phyloP scores from a whole-genome alignment of 495 filamentous ascomycete species.

The Apodospora peruviana region DNA sequence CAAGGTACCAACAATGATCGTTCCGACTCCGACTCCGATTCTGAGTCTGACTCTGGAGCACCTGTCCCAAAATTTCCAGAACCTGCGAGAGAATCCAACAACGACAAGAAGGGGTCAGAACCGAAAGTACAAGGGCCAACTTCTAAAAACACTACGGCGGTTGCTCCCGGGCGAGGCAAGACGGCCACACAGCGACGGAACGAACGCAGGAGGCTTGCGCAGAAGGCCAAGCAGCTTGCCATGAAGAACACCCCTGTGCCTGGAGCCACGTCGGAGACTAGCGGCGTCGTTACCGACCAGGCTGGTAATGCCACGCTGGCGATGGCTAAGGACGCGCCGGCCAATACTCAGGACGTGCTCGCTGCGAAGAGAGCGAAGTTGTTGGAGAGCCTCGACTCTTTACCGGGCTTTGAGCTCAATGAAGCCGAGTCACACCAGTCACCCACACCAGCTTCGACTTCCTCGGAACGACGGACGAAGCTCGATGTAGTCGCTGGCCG shows the following conservation, averaged over 20 bases:
- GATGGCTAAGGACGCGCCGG: not conserved
- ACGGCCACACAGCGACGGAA: slow-evolving; percentile 37
- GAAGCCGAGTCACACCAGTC: not conserved
- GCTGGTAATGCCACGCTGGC: too few relatives aligned
- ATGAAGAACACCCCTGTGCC: not conserved
- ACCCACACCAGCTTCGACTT: not conserved
- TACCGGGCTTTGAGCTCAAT: not conserved
- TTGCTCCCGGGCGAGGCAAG: slow-evolving; percentile 30
- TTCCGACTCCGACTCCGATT: not conserved
- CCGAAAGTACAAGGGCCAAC: too few relatives aligned
- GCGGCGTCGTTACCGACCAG: too few relatives aligned
- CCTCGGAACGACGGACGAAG: slow-evolving; percentile 15
- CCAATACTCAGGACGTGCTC: not conserved
- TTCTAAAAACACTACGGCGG: too few relatives aligned
- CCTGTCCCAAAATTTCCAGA: too few relatives aligned
- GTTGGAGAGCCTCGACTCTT: slow-evolving; percentile 5
- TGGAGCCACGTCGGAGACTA: too few relatives aligned
- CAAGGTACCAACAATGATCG: slow-evolving; percentile 1
- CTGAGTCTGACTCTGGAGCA: not conserved
- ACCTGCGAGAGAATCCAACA: too few relatives aligned
- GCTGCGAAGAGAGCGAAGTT: slow-evolving; percentile 20
- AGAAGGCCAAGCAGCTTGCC: slow-evolving; percentile 18
- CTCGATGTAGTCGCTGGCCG: slow-evolving; percentile 62
- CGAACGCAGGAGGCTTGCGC: slow-evolving; percentile 29
- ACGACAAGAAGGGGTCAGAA: too few relatives aligned